Evolutionary conservation across 2,329 filamentous ascomycete genomes (phyloP), one percentile per base, ranked within the genome.

Genomic region (Scleromitrula shiraiana): DNA sequence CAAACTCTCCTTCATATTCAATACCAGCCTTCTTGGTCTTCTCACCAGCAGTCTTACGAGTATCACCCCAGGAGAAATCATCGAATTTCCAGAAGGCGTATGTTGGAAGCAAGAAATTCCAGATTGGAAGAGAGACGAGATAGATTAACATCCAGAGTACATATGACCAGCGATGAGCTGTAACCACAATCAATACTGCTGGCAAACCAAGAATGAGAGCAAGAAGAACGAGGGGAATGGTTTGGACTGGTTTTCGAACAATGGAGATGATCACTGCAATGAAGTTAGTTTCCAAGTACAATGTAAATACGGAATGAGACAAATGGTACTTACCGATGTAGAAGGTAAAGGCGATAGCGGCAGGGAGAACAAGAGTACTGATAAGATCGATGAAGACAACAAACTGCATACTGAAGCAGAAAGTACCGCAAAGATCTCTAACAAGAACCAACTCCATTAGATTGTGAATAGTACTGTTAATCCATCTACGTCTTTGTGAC

Each of bases 371-470:
- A 46, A 98, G 74, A 2, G 94, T 98, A 60, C 93, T 93, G 47
- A 97, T 78, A 47, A 98, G 75, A 69, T 98, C 93, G 62, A 98
- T 86, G 65, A 90, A 95, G 54, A 98, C 85, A 56, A 98, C 84
- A 65, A 98, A 98, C 69, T 98, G 93, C 93, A 98, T 98, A 68
- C 88, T 95, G 75, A 98, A 98, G 74, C 94, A 98, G 73, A 98
- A 98, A 3, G 93, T 98, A 56, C 93, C 93, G 64, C 93, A 98
- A 14, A 98, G 78, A 71, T 98, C 93, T 55, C 90, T 82, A 37
- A 98, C 94, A 27, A 98, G 78, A 44, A 97, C 82, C 51, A 98
- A 79, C 68, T 98, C 93, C 87, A 98, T 96, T 37, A 98, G 74
- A 65, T 98, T 98, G 74, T 98, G 93, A 41, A 98, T 85, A 4